Percentiles rank a stretch among this genome's conserved stretches.
These are phyloP conservation scores for Aspergillus versicolor DNA, from an alignment of 2,329 filamentous ascomycete genomes.

Conservation along the genomic window DNA sequence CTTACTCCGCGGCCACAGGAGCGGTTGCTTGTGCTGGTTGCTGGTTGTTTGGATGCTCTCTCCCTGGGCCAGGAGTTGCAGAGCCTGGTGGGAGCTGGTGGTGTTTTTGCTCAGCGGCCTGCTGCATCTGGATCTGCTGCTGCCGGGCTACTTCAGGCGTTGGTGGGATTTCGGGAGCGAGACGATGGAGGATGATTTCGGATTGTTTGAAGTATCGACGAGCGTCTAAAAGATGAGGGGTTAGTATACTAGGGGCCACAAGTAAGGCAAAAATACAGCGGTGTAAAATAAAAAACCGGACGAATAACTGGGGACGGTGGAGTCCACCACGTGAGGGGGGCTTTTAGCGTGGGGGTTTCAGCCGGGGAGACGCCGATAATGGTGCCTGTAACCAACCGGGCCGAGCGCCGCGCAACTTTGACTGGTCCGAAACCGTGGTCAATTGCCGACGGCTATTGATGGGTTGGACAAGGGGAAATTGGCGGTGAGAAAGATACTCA, in stretches of 20 bases:
- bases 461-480: slow-evolving; percentile 15
- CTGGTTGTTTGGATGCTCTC: slow-evolving; percentile 21
- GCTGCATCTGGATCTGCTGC: slow-evolving; percentile 41
- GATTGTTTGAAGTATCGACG: slow-evolving; percentile 98
- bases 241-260: not conserved
- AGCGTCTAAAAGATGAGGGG: slow-evolving; percentile 62
- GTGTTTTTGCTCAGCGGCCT: slow-evolving; percentile 33
- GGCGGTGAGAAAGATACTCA: slow-evolving; percentile 12
- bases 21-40: slow-evolving; percentile 19
- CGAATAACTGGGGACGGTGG: slow-evolving; percentile 22
- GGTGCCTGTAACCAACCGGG: slow-evolving; percentile 16
- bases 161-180: slow-evolving; percentile 53
- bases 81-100: slow-evolving; percentile 38
- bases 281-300: slow-evolving; percentile 8
- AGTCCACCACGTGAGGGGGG: slow-evolving; percentile 19
- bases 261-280: slow-evolving; percentile 11
- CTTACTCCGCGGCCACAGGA: slow-evolving; percentile 24
- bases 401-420: slow-evolving; percentile 19
- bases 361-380: slow-evolving; percentile 16
- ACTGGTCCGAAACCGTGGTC: slow-evolving; percentile 27
- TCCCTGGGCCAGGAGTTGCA: slow-evolving; percentile 33
- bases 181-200: slow-evolving; percentile 94
- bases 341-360: slow-evolving; percentile 33
- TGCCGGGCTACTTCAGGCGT: slow-evolving; percentile 42
- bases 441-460: slow-evolving; percentile 40